These are phyloP conservation scores for Hericium coralloides DNA, from an alignment of 768 basidiomycete species.

Conservation along the genomic window DNA sequence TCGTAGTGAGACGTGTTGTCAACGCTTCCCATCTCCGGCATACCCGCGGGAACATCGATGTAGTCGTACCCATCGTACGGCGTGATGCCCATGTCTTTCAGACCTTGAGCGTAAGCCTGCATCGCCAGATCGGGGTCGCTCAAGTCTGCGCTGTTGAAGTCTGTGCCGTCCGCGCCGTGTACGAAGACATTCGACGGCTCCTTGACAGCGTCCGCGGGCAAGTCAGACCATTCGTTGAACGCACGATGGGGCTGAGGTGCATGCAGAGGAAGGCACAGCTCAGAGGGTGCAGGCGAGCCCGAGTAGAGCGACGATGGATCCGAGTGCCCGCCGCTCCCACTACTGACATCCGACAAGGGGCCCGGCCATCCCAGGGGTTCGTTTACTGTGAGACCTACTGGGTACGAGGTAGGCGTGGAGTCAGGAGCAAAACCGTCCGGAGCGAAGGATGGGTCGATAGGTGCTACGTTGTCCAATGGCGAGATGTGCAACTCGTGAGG, in stretches of 20 bases:
- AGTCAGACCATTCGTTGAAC: constrained; percentile 1
- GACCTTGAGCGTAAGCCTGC: constrained; percentile 10
- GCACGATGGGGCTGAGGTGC: constrained; percentile 9
- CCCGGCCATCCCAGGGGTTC: background rate
- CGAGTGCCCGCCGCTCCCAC: background rate
- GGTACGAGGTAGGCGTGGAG: background rate
- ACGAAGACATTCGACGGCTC: background rate
- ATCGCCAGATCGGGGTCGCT: constrained; percentile 4
- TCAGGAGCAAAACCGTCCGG: background rate
- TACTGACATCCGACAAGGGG: background rate
- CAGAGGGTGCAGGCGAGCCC: constrained; percentile 11
- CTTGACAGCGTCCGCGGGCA: background rate
- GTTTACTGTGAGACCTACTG: background rate
- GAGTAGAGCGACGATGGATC: constrained; percentile 13
- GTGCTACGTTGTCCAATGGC: constrained; percentile 7
- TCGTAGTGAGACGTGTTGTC: background rate
- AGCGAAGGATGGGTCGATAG: background rate
- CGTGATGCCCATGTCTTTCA: constrained; percentile 8
- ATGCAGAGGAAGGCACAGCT: constrained; percentile 11
- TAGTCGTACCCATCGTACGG: background rate
- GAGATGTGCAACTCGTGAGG: constrained; percentile 10
- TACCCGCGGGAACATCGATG: background rate
- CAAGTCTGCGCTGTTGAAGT: too few species aligned
- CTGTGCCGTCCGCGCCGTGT: too few species aligned
- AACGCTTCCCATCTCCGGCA: constrained; percentile 8